Conservation (phyloP, 805 yeast species). For the Danielozyma ontarioensis region DNA sequence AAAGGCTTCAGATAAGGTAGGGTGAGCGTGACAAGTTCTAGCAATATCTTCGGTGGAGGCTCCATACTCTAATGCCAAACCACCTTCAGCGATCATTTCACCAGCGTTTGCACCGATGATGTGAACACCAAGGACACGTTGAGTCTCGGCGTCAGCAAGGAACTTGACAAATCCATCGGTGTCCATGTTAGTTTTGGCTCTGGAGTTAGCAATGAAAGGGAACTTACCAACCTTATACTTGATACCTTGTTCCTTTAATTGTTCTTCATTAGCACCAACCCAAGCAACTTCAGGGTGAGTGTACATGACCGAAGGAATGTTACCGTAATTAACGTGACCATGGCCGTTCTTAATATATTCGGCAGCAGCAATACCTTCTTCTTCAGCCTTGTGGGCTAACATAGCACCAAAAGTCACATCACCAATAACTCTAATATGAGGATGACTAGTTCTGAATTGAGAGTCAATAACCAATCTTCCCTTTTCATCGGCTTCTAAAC, state of each 20-base stretch:
- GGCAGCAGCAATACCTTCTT: conserved; percentile 98
- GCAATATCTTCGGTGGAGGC: conserved; percentile 98
- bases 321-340: conserved; percentile 97
- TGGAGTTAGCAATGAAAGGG: conserved; percentile 98
- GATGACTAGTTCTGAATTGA: conserved; percentile 85
- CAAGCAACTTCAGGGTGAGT: conserved; percentile 99
- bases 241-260: conserved; percentile 88
- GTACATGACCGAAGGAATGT: conserved; percentile 98
- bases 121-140: conserved; percentile 93
- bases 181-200: conserved; percentile 97
- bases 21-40: conserved; percentile 98
- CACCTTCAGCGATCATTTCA: conserved; percentile 99
- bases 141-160: conserved; percentile 94
- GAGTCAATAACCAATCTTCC: conserved; percentile 94
- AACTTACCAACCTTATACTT: conserved; percentile 93
- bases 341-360: conserved; percentile 90
- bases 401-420: conserved; percentile 98
- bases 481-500: conserved; percentile 84
- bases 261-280: conserved; percentile 96
- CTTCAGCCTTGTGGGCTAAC: conserved; percentile 99
- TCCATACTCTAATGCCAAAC: conserved; percentile 96
- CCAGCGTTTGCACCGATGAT: conserved; percentile 98
- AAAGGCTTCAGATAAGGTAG: conserved; percentile 95
- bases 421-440: conserved; percentile 96
- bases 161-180: conserved; percentile 97